These are phyloP conservation scores for Ophiostoma populinum DNA, from an alignment of 2,329 filamentous ascomycete species.

Conservation along the genomic window DNA sequence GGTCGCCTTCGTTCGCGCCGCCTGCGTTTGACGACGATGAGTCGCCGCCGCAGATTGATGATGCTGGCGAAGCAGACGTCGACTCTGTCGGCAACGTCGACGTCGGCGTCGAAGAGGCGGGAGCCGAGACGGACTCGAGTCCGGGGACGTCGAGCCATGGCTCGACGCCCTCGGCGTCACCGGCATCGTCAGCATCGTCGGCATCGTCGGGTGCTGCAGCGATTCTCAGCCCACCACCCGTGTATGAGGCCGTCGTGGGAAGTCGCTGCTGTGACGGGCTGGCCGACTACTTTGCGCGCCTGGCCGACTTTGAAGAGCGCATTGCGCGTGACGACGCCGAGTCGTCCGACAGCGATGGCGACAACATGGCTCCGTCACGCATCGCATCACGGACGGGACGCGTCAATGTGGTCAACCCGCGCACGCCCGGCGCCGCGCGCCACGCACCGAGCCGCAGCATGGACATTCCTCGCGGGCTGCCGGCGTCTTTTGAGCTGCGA, in stretches of 20 bases:
- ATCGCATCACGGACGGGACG: conserved; percentile 34
- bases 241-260: conserved; percentile 66
- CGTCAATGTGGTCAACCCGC: conserved; percentile 39
- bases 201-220: too few relatives aligned
- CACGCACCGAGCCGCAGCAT: conserved; percentile 37
- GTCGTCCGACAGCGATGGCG: conserved; percentile 21
- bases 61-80: too few relatives aligned
- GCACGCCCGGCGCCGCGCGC: conserved; percentile 31
- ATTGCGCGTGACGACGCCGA: conserved; percentile 16
- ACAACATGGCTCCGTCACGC: conserved; percentile 19
- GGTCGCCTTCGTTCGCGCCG: conserved; percentile 73
- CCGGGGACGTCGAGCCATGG: too few relatives aligned
- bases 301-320: conserved; percentile 50
- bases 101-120: too few relatives aligned
- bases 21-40: conserved; percentile 72
- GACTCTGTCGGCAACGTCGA: too few relatives aligned
- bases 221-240: conserved; percentile 64
- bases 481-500: too few relatives aligned
- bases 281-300: conserved; percentile 72
- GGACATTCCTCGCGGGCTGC: too few relatives aligned
- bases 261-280: conserved; percentile 49
- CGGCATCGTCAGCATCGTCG: too few relatives aligned
- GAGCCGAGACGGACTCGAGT: too few relatives aligned
- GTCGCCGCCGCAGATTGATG: conserved; percentile 38
- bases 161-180: too few relatives aligned